These are phyloP conservation scores for Sugiyamaella valdiviana DNA, from an alignment of 805 yeast genomes.

Conservation along the genomic window DNA sequence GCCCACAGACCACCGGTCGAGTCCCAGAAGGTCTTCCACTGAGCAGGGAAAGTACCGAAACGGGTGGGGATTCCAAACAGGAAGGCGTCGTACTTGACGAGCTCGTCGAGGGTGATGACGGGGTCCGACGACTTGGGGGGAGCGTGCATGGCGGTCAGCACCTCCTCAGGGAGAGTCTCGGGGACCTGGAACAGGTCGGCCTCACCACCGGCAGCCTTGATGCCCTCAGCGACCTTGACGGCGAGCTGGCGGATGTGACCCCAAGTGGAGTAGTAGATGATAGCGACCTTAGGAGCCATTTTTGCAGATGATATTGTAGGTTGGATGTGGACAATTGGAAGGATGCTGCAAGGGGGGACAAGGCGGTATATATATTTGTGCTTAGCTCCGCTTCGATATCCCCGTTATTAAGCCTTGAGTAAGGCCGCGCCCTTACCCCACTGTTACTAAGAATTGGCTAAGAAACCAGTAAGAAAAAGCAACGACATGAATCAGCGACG, in stretches of 20 bases:
- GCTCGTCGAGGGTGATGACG: constrained; percentile 46
- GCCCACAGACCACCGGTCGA: constrained; percentile 74
- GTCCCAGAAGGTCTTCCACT: constrained; percentile 72
- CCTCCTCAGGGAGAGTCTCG: constrained; percentile 64
- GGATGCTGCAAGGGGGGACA: no score
- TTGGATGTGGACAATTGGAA: neutral
- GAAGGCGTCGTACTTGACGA: constrained; percentile 63
- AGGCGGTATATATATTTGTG: no score
- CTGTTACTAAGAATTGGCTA: no score
- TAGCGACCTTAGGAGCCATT: constrained; percentile 50
- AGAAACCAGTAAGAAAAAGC: no score
- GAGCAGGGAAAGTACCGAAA: constrained; percentile 70
- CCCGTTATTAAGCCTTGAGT: no score
- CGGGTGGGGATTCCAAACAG: constrained; percentile 78
- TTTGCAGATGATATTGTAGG: neutral
- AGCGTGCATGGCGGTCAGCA: constrained; percentile 57
- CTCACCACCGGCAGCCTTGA: constrained; percentile 58
- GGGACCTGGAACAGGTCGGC: constrained; percentile 74
- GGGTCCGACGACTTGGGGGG: constrained; percentile 46
- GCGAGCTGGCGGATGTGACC: constrained; percentile 72
- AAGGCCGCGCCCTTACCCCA: no score
- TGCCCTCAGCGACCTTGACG: constrained; percentile 59
- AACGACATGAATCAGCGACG: no score
- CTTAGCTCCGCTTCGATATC: no score
- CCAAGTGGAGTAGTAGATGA: constrained; percentile 73